Conservation (phyloP, 1,284 basidiomycete species). For the Coniferiporia sulphurascens region DNA sequence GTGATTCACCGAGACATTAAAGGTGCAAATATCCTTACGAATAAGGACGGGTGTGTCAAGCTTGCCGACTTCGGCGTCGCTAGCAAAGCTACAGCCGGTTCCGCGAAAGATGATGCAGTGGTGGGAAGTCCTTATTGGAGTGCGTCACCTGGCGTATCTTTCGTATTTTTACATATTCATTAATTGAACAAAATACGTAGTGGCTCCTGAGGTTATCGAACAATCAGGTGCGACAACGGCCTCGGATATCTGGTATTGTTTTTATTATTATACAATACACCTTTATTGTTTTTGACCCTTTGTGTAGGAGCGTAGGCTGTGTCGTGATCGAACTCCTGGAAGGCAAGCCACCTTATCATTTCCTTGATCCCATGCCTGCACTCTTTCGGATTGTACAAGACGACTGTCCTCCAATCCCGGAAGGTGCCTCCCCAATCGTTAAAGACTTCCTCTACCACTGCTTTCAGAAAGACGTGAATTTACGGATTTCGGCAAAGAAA, state of each 20-base stretch:
- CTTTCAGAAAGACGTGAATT: constrained; percentile 96
- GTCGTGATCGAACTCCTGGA: constrained; percentile 95
- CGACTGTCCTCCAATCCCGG: constrained; percentile 92
- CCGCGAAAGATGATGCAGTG: constrained; percentile 78
- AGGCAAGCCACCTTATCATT: constrained; percentile 94
- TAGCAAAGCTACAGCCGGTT: constrained; percentile 58
- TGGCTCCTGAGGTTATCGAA: constrained; percentile 98
- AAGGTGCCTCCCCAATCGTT: constrained; percentile 89
- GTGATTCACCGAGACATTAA: constrained; percentile 99
- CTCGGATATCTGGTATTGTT: constrained; percentile 86
- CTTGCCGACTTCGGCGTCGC: constrained; percentile 94
- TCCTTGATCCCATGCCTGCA: constrained; percentile 96
- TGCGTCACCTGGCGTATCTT: constrained; percentile 35
- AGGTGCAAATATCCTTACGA: constrained; percentile 96
- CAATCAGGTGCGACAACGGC: constrained; percentile 95
- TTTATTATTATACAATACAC: neutral
- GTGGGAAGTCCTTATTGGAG: constrained; percentile 99
- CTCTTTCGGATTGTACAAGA: constrained; percentile 98
- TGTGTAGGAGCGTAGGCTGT: constrained; percentile 82
- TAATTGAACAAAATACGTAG: constrained; percentile 33
- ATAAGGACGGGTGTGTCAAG: constrained; percentile 96
- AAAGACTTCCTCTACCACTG: constrained; percentile 97
- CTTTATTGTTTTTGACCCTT: constrained; percentile 10
- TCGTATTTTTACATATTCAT: constrained; percentile 23
- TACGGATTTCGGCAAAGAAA: constrained; percentile 92